These are phyloP conservation scores for Talaromyces sp. DNA, from an alignment of 2,329 filamentous ascomycete genomes.

Conservation along the genomic window DNA sequence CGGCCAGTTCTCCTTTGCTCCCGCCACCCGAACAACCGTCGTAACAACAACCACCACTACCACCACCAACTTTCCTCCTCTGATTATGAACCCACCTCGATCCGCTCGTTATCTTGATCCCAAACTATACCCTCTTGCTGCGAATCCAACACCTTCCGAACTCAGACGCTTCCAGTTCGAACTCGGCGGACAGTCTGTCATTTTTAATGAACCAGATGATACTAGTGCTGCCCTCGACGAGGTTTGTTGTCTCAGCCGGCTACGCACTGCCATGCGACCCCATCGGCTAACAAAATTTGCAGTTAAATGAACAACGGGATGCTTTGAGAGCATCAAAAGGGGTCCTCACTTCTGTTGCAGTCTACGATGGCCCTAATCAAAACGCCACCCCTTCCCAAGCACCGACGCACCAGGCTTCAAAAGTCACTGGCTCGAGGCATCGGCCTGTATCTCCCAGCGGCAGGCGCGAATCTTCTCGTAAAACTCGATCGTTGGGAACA, in stretches of 20 bases:
- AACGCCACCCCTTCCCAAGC: constrained; percentile 21
- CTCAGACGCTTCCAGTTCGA: constrained; percentile 74
- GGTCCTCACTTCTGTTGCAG: constrained; percentile 41
- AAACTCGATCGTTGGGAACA: constrained; percentile 25
- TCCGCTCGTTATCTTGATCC: constrained; percentile 69
- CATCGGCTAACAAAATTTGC: constrained; percentile 3
- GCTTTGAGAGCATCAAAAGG: constrained; percentile 44
- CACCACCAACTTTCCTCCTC: constrained; percentile 73
- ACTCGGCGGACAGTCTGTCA: constrained; percentile 56
- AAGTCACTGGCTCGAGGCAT: constrained; percentile 32
- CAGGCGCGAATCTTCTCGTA: constrained; percentile 46
- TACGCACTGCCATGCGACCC: not conserved
- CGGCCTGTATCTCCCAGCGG: constrained; percentile 51
- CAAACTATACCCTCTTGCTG: constrained; percentile 85
- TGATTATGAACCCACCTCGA: constrained; percentile 69
- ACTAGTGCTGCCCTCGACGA: constrained; percentile 49
- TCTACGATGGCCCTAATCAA: constrained; percentile 36
- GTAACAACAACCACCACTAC: constrained; percentile 92
- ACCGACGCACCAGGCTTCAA: constrained; percentile 21
- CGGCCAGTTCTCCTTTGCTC: constrained; percentile 58
- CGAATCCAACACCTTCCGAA: constrained; percentile 72
- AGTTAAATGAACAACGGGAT: constrained; percentile 43
- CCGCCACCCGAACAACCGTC: constrained; percentile 60
- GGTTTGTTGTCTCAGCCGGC: constrained; percentile 34
- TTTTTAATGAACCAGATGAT: constrained; percentile 60